Evolutionary conservation across 352 stramenopile species (phyloP), one percentile per base, ranked within the genome.

Genomic region (Poterioochromonas sp.): DNA sequence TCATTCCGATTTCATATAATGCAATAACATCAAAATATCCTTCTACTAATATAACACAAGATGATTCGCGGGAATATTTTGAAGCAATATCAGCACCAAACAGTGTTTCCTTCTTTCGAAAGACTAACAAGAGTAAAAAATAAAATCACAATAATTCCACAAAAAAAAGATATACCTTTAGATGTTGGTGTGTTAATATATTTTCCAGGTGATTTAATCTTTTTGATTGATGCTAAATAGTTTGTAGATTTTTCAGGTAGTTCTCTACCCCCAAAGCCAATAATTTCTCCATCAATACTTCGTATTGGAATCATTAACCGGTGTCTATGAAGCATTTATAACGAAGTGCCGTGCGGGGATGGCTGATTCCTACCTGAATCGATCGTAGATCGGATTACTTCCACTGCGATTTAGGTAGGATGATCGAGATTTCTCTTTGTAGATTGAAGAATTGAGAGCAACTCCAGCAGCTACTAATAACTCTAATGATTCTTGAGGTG

Each of bases 21-120:
- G 86, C 80, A 73, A 92, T 88, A 20, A 83, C 86, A 84, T 92
- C 88, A 77, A 92, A 88, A 71, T 91, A 92, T 32, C 88, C 88
- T 83, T 92, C 88, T 29, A 92, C 88, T 41, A 92, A 49, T 2
- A 83, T 41, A 0, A 79, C 80, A 26, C 47, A 58, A 26, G 15
- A 15, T 26, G 47, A 15, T 58, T 58, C 47, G 15, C 26, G 15
- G 47, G 15, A 58, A 26, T 58, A 58, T 47, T 20, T 1, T 26
- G 62, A 11, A 41, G 62, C 62, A 41, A 71, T 1, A 64, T 89
- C 79, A 65, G 82, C 69, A 64, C 88, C 88, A 80, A 90, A 93
- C 0, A 93, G 78, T 41, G 87, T 79, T 69, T 84, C 82, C 43
- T 86, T 87, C 64, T 93, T 93, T 34, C 83, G 79, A 84, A 93